Percentiles rank a stretch among this genome's conserved stretches.
phyloP scores from a whole-genome alignment of 1,139 yeast species.

The Spathaspora sp. region DNA sequence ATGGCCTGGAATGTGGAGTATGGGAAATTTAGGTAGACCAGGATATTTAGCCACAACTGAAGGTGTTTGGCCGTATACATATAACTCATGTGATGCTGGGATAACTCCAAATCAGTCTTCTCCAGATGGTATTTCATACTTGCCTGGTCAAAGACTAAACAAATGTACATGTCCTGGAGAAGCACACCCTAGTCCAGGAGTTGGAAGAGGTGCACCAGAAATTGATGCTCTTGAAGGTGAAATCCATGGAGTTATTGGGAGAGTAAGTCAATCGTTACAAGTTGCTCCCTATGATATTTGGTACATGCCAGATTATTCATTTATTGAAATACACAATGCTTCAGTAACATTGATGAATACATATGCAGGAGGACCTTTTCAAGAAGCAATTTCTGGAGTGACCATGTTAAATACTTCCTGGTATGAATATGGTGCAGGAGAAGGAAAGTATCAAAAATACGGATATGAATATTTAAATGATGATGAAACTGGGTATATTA shows the following conservation, averaged over 20 bases:
- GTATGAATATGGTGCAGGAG: slow-evolving; percentile 62
- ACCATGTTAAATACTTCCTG: slow-evolving; percentile 72
- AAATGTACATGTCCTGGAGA: slow-evolving; percentile 72
- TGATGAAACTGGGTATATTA: slow-evolving; percentile 63
- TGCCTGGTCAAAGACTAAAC: slow-evolving; percentile 74
- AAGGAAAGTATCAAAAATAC: slow-evolving; percentile 59
- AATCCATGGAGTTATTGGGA: slow-evolving; percentile 55
- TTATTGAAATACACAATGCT: slow-evolving; percentile 59
- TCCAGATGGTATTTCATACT: slow-evolving; percentile 72
- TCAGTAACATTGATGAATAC: slow-evolving; percentile 68
- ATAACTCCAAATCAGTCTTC: slow-evolving; percentile 87
- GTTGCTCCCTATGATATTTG: slow-evolving; percentile 84
- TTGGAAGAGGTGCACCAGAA: slow-evolving; percentile 88
- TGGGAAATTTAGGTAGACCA: slow-evolving; percentile 84
- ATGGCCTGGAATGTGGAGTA: slow-evolving; percentile 91
- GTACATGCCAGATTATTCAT: slow-evolving; percentile 81
- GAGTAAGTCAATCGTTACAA: slow-evolving; percentile 80
- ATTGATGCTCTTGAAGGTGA: slow-evolving; percentile 83
- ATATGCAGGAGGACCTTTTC: slow-evolving; percentile 81
- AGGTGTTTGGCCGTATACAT: slow-evolving; percentile 90
- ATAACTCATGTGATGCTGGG: slow-evolving; percentile 80
- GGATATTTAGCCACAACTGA: slow-evolving; percentile 78
- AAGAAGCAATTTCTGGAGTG: slow-evolving; percentile 78
- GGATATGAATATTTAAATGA: slow-evolving; percentile 79
- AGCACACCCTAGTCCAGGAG: slow-evolving; percentile 77